Evolutionary conservation across 1,284 basidiomycete species (phyloP).

Genomic region (Cryptococcus floricola): DNA sequence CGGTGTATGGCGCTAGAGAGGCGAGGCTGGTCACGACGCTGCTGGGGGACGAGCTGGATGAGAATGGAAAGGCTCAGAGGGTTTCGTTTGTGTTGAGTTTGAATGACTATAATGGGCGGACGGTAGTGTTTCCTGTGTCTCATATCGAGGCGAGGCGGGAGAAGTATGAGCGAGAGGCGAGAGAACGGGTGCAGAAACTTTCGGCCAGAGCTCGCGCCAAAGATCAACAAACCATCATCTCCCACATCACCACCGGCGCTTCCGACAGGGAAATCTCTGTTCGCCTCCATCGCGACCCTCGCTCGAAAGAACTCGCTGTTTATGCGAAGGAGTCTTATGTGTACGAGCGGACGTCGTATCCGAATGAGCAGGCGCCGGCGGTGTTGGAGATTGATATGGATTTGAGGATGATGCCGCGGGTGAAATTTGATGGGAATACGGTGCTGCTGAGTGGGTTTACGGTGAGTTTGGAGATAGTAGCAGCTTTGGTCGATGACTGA

Average conservation of each 20-base stretch:
- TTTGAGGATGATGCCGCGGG: neutral
- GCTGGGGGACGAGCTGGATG: neutral
- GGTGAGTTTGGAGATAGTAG: neutral
- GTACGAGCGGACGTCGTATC: neutral
- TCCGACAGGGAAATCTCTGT: neutral
- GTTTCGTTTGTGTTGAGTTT: neutral
- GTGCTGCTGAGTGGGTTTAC: neutral
- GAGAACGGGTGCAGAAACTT: neutral
- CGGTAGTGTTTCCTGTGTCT: neutral
- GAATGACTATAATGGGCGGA: neutral
- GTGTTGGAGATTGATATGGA: neutral
- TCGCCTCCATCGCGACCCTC: neutral
- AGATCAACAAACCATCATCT: too few species aligned
- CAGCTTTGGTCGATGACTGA: neutral
- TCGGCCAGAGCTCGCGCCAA: too few species aligned
- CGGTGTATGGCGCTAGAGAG: neutral
- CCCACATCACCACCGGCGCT: too few species aligned
- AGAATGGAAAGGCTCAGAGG: neutral
- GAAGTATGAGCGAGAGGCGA: neutral
- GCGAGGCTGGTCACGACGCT: neutral
- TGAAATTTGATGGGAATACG: neutral
- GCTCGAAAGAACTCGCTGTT: neutral
- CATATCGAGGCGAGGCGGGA: neutral
- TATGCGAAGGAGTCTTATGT: neutral
- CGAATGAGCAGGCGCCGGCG: neutral